Conservation (phyloP, 257 asterid species). For the Fraxinus cuspidata region DNA sequence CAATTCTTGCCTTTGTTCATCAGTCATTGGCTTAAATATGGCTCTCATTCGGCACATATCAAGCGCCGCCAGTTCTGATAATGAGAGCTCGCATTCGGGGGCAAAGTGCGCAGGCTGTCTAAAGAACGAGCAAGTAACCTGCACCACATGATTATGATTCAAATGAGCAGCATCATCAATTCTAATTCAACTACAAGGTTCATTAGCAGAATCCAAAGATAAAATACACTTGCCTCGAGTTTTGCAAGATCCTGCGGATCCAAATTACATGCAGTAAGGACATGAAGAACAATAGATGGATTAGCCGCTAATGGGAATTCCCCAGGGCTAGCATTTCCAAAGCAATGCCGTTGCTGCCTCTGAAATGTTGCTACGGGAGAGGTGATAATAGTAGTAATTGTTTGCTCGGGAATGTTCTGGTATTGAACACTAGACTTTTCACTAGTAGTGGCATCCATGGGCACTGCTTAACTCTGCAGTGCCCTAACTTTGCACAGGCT, state of each 20-base stretch:
- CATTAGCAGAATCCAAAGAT: conserved; percentile 4
- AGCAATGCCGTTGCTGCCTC: conserved; percentile 75
- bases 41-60: conserved; percentile 96
- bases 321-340: conserved; percentile 77
- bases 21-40: conserved; percentile 80
- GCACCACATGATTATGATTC: conserved; percentile 41
- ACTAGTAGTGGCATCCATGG: conserved; percentile 95
- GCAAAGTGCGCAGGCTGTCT: conserved; percentile 83
- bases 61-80: conserved; percentile 97
- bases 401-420: conserved; percentile 71
- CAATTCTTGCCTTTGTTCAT: conserved; percentile 54
- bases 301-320: conserved; percentile 95
- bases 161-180: conserved; percentile 83
- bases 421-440: conserved; percentile 75
- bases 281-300: conserved; percentile 92
- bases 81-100: conserved; percentile 83
- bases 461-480: conserved; percentile 71
- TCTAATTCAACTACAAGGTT: conserved; percentile 31
- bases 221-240: conserved; percentile 83
- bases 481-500: conserved; percentile 46
- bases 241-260: conserved; percentile 94
- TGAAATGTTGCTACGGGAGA: conserved; percentile 49
- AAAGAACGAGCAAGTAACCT: conserved; percentile 95
- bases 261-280: conserved; percentile 79
- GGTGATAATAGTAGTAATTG: conserved; percentile 49